phyloP scores from a whole-genome alignment of 805 yeast genomes.

The Spathaspora sp. region DNA sequence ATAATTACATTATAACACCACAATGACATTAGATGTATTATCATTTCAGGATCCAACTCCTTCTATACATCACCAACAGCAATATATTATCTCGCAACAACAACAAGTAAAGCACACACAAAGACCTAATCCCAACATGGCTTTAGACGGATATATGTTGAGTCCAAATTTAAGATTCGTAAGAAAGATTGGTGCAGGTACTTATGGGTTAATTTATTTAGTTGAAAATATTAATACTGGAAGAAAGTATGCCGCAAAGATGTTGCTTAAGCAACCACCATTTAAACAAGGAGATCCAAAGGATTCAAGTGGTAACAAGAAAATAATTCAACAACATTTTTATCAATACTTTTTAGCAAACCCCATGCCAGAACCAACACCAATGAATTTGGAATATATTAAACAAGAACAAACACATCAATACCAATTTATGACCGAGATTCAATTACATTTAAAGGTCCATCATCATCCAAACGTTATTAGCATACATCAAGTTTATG shows the following conservation, averaged over 20 bases:
- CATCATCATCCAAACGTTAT: conserved; percentile 78
- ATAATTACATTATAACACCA: neutral
- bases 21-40: conserved; percentile 11
- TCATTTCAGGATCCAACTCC: conserved; percentile 5
- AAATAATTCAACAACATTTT: conserved; percentile 24
- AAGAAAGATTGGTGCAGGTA: conserved; percentile 73
- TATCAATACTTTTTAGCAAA: conserved; percentile 15
- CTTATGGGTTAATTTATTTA: conserved; percentile 76
- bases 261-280: conserved; percentile 50
- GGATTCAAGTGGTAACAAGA: conserved; percentile 27
- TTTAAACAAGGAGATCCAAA: conserved; percentile 22
- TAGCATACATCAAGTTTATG: conserved; percentile 69
- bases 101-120: conserved; percentile 1
- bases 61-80: conserved; percentile 1
- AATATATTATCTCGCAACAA: neutral
- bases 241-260: conserved; percentile 65
- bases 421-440: conserved; percentile 53
- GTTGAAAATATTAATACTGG: conserved; percentile 54
- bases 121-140: conserved; percentile 6
- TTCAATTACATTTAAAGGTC: conserved; percentile 68
- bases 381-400: conserved; percentile 21
- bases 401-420: conserved; percentile 19
- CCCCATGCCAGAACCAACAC: conserved; percentile 12
- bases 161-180: conserved; percentile 38
- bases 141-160: conserved; percentile 20